phyloP scores from a whole-genome alignment of 176 grass and related monocot genomes.

The Oryza brachyantha region DNA sequence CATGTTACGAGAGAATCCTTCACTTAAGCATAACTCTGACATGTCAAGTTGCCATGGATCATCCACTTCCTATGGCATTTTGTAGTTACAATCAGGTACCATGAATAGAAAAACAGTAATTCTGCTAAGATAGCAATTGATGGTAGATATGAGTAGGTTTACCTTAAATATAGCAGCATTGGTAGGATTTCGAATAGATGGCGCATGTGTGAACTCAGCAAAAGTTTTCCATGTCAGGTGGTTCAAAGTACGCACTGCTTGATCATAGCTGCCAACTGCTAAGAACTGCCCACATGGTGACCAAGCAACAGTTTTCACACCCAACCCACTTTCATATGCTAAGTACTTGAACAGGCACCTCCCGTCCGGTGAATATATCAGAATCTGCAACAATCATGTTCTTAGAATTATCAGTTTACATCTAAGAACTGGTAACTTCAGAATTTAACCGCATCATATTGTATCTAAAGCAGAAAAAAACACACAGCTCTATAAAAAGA shows the following conservation, averaged over 20 bases:
- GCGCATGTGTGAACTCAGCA: constrained; percentile 79
- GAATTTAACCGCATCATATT: constrained; percentile 3
- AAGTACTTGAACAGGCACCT: constrained; percentile 90
- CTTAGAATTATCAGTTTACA: constrained; percentile 14
- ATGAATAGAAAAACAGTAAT: constrained; percentile 20
- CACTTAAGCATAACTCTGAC: constrained; percentile 76
- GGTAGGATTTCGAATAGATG: constrained; percentile 61
- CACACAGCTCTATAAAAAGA: not conserved
- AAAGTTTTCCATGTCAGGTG: constrained; percentile 99
- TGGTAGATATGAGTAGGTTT: constrained; percentile 17
- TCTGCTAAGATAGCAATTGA: constrained; percentile 17
- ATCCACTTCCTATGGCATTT: constrained; percentile 74
- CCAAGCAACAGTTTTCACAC: constrained; percentile 94
- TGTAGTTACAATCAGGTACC: constrained; percentile 23
- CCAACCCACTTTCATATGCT: constrained; percentile 89
- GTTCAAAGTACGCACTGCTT: constrained; percentile 73
- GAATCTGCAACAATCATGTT: constrained; percentile 47
- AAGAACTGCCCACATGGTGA: constrained; percentile 91
- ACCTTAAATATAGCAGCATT: constrained; percentile 85
- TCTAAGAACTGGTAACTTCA: not conserved
- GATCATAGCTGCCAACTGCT: constrained; percentile 96
- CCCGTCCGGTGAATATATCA: constrained; percentile 94
- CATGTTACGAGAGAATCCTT: constrained; percentile 69
- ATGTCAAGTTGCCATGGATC: constrained; percentile 87
- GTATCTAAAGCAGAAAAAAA: not conserved